phyloP scores from a whole-genome alignment of 331 rosid species.

The Pyracantha coccinea region DNA sequence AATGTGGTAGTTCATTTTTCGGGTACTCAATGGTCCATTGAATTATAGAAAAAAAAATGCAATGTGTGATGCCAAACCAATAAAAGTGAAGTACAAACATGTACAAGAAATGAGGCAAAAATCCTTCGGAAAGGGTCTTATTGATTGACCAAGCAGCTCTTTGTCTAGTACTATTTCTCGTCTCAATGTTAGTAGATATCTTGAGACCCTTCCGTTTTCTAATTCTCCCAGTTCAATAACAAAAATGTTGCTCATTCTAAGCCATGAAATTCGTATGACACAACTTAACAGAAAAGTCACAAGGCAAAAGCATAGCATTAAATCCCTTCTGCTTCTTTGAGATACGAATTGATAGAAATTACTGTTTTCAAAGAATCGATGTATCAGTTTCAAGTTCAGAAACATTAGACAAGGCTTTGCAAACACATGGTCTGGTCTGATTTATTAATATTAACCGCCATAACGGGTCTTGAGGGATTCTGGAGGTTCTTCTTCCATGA shows the following conservation, averaged over 20 bases:
- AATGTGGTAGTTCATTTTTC: too few relatives aligned
- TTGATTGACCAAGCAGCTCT: too few relatives aligned
- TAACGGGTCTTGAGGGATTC: constrained; percentile 74
- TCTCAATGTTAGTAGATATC: too few relatives aligned
- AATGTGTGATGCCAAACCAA: too few relatives aligned
- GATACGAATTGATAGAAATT: not conserved
- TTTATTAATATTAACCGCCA: constrained; percentile 50
- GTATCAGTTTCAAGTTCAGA: not conserved
- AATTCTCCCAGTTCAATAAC: too few relatives aligned
- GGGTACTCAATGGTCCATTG: too few relatives aligned
- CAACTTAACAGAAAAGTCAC: not conserved
- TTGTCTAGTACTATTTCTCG: too few relatives aligned
- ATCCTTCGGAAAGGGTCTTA: too few relatives aligned
- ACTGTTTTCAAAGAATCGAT: not conserved
- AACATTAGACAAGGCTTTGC: not conserved
- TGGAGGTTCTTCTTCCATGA: constrained; percentile 99
- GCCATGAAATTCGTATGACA: not conserved
- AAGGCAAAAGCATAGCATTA: not conserved
- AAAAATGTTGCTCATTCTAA: not conserved
- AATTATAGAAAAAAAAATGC: too few relatives aligned
- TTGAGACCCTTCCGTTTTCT: too few relatives aligned
- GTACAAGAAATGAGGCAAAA: too few relatives aligned
- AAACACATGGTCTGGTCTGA: not conserved
- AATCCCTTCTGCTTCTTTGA: not conserved
- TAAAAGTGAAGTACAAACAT: too few relatives aligned